phyloP scores from a whole-genome alignment of 768 basidiomycete genomes.

The Tricholoma terreum region DNA sequence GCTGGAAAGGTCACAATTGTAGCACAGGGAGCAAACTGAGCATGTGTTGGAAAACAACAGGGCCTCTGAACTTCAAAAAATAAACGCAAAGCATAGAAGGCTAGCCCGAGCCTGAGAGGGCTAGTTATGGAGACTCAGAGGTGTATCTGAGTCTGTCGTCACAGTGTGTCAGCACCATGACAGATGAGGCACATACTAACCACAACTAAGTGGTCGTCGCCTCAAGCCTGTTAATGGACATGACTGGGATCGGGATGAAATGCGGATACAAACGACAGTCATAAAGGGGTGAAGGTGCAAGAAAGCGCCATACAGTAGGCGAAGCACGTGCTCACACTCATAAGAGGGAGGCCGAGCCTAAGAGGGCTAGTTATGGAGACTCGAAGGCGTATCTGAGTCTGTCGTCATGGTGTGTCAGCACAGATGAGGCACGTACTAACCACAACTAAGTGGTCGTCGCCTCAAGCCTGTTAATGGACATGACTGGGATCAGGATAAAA shows the following conservation, averaged over 20 bases:
- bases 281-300: constrained; percentile 50
- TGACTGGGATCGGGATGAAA: constrained; percentile 47
- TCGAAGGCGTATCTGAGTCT: too few relatives aligned
- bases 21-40: too few relatives aligned
- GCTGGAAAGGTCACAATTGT: too few relatives aligned
- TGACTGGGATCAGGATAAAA: constrained; percentile 47
- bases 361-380: too few relatives aligned
- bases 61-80: too few relatives aligned
- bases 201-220: constrained; percentile 82
- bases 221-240: constrained; percentile 57
- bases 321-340: constrained; percentile 52
- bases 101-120: too few relatives aligned
- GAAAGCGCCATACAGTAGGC: constrained; percentile 51
- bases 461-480: constrained; percentile 57
- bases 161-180: constrained; percentile 73
- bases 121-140: too few relatives aligned
- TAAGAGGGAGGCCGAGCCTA: too few relatives aligned
- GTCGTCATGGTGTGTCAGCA: constrained; percentile 80
- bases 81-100: too few relatives aligned
- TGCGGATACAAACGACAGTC: constrained; percentile 35
- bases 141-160: too few relatives aligned
- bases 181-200: constrained; percentile 80
- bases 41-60: too few relatives aligned
- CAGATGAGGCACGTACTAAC: constrained; percentile 80
- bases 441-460: constrained; percentile 82